These are phyloP conservation scores for Epicoccum sorghinum DNA, from an alignment of 2,329 filamentous ascomycete species.

Conservation along the genomic window DNA sequence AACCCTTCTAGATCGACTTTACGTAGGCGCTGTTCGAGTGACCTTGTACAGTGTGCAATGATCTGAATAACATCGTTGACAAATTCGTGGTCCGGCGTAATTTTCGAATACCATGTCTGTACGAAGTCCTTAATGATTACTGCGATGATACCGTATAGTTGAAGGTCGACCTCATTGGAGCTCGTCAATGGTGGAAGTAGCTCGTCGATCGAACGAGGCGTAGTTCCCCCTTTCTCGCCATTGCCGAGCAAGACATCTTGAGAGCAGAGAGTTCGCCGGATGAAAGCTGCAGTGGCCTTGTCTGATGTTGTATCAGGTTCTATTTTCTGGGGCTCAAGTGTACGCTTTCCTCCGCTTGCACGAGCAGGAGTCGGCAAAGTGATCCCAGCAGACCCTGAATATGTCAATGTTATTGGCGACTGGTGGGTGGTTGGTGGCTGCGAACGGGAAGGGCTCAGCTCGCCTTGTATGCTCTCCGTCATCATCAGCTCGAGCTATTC, in stretches of 20 bases:
- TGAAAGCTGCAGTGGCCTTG: conserved; percentile 77
- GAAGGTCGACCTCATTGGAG: conserved; percentile 89
- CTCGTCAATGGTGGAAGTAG: conserved; percentile 90
- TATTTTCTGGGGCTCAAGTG: conserved; percentile 31
- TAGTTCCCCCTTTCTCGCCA: conserved; percentile 62
- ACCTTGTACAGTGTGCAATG: conserved; percentile 88
- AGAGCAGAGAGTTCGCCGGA: conserved; percentile 84
- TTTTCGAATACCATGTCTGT: conserved; percentile 89
- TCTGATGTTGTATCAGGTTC: conserved; percentile 64
- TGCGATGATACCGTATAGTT: conserved; percentile 90
- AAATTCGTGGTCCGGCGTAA: conserved; percentile 88
- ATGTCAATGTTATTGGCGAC: conserved; percentile 18
- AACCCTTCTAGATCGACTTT: conserved; percentile 83
- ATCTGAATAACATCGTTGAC: conserved; percentile 87
- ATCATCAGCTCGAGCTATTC: conserved; percentile 31
- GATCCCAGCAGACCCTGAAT: conserved; percentile 14
- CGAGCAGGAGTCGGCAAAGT: conserved; percentile 25
- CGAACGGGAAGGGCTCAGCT: conserved; percentile 26
- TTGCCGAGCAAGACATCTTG: conserved; percentile 59
- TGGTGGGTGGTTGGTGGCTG: conserved; percentile 30
- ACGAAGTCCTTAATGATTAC: conserved; percentile 91
- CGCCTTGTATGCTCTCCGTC: conserved; percentile 35
- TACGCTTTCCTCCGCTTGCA: conserved; percentile 22
- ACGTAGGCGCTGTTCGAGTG: conserved; percentile 82
- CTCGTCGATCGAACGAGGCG: conserved; percentile 73